Evolutionary conservation across 2,329 filamentous ascomycete species (phyloP).

Genomic region (Samsoniella hepiali): DNA sequence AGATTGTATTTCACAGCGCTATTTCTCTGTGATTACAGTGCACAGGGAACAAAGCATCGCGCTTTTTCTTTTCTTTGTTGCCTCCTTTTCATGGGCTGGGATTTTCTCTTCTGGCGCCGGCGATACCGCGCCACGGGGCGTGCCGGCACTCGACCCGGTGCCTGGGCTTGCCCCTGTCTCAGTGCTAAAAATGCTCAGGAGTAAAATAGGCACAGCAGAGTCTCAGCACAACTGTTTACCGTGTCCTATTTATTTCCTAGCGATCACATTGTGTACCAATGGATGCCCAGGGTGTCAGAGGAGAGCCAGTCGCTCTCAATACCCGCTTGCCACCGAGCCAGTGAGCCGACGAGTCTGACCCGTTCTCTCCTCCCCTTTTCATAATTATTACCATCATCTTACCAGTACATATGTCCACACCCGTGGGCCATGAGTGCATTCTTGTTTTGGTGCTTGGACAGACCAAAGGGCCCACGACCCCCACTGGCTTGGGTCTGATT

Average conservation of each 20-base stretch:
- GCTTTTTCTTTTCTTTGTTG: neutral
- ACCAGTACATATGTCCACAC: neutral
- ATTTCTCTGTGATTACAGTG: neutral
- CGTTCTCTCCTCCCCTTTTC: neutral
- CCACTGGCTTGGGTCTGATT: constrained; percentile 6
- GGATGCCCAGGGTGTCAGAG: too few species aligned
- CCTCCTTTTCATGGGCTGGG: neutral
- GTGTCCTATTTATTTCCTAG: neutral
- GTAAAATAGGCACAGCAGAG: neutral
- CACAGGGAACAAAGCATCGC: too few species aligned
- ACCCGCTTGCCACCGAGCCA: neutral
- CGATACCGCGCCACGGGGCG: constrained; percentile 10
- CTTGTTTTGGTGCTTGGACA: constrained; percentile 15
- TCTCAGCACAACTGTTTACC: neutral
- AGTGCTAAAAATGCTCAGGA: neutral
- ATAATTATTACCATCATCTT: constrained; percentile 7
- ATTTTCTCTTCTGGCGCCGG: neutral
- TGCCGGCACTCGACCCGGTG: neutral
- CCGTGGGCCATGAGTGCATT: constrained; percentile 9
- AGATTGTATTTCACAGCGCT: neutral
- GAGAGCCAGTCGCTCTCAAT: too few species aligned
- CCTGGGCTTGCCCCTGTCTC: neutral
- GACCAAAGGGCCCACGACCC: constrained; percentile 4
- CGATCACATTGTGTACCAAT: too few species aligned
- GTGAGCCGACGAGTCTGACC: neutral